Conservation (phyloP, 352 stramenopile species). For the Phytophthora boehmeriae region DNA sequence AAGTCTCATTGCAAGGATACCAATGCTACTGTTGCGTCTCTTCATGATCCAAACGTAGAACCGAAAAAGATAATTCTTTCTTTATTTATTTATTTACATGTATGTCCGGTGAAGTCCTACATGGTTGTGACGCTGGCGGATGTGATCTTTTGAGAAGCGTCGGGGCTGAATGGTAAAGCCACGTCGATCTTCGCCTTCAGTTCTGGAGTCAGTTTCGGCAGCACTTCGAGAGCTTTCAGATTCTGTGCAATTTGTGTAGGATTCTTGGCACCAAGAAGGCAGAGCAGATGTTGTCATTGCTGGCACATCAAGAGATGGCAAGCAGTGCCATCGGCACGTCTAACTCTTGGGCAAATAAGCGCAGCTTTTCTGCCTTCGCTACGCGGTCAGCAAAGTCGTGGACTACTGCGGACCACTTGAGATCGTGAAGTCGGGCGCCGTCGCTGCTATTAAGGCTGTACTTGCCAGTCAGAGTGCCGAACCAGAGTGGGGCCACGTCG, state of each 20-base stretch:
- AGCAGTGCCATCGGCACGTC: slow-evolving; percentile 51
- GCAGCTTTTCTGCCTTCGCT: slow-evolving; percentile 33
- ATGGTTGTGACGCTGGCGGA: neutral
- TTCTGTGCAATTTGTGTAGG: slow-evolving; percentile 59
- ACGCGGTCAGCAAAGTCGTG: slow-evolving; percentile 21
- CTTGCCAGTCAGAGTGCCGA: slow-evolving; percentile 62
- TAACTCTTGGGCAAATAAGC: slow-evolving; percentile 46
- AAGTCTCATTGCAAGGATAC: slow-evolving; percentile 22
- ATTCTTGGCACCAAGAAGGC: slow-evolving; percentile 53
- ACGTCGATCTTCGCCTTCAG: slow-evolving; percentile 54
- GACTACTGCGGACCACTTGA: slow-evolving; percentile 44
- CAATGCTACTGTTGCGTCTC: slow-evolving; percentile 6
- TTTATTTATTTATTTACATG: too few species aligned
- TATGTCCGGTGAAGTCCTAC: too few species aligned
- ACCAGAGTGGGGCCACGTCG: slow-evolving; percentile 51
- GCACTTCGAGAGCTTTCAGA: slow-evolving; percentile 41
- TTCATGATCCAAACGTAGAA: slow-evolving; percentile 7
- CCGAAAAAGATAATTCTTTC: too few species aligned
- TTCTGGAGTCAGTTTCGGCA: slow-evolving; percentile 48
- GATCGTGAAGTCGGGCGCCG: slow-evolving; percentile 25
- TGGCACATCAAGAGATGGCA: slow-evolving; percentile 60
- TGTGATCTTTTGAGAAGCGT: slow-evolving; percentile 7
- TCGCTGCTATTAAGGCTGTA: slow-evolving; percentile 39
- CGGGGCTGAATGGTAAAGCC: slow-evolving; percentile 24
- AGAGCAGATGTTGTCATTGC: slow-evolving; percentile 59